Conservation (phyloP, 345 rosid species). For the Leavenworthia alabamica region DNA sequence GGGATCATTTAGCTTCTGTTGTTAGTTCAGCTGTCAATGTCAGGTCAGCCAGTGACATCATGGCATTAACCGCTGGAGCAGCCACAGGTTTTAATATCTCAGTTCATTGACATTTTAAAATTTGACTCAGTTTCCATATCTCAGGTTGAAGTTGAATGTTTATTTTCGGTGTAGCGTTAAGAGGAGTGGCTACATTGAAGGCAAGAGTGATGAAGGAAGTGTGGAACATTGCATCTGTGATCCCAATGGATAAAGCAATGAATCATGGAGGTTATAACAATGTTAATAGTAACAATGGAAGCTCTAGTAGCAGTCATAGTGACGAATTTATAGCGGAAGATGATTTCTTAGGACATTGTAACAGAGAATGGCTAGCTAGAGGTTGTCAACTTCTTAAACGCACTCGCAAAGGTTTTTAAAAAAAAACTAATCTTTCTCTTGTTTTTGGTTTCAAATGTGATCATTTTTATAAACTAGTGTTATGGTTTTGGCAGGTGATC, state of each 20-base stretch:
- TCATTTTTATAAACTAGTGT: neutral
- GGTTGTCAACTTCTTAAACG: constrained; percentile 94
- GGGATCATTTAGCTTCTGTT: constrained; percentile 64
- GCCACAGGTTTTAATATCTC: constrained; percentile 52
- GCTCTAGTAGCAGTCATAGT: constrained; percentile 74
- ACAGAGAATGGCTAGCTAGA: constrained; percentile 79
- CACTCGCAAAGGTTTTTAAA: constrained; percentile 84
- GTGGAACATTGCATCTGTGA: constrained; percentile 90
- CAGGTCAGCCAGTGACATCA: constrained; percentile 71
- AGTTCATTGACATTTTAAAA: neutral
- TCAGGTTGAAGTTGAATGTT: neutral
- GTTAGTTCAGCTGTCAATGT: constrained; percentile 87
- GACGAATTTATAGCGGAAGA: constrained; percentile 83
- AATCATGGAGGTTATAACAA: constrained; percentile 33
- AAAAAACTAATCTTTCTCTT: neutral
- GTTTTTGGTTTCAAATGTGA: neutral
- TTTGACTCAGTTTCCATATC: no score
- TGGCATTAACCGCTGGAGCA: constrained; percentile 86
- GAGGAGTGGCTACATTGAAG: constrained; percentile 85
- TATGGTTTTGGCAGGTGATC: constrained; percentile 65
- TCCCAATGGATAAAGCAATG: constrained; percentile 73
- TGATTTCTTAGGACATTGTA: constrained; percentile 76
- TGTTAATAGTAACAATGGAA: constrained; percentile 36
- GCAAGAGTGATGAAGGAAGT: constrained; percentile 81
- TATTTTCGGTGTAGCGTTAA: constrained; percentile 50